Conservation (phyloP, 2,329 filamentous ascomycete genomes). For the Xylariaceae sp. region DNA sequence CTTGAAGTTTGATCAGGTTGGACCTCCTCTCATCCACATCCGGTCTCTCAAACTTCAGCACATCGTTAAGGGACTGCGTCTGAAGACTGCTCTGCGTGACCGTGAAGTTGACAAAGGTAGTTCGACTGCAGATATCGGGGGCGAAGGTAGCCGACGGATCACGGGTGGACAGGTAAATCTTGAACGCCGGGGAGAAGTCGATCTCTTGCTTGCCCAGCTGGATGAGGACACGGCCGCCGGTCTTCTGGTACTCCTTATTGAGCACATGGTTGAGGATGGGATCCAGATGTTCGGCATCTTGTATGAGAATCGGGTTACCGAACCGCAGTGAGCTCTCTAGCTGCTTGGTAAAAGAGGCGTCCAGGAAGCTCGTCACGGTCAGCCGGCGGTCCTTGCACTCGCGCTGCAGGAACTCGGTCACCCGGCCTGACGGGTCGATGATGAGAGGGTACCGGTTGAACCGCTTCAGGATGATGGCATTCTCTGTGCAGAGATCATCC, state of each 20-base stretch:
- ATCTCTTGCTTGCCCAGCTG: slow-evolving; percentile 99
- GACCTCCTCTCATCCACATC: slow-evolving; percentile 95
- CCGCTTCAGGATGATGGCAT: slow-evolving; percentile 92
- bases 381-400: slow-evolving; percentile 90
- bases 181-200: slow-evolving; percentile 96
- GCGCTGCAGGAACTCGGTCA: slow-evolving; percentile 90
- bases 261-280: slow-evolving; percentile 97
- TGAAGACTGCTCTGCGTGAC: slow-evolving; percentile 98
- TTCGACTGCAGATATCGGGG: slow-evolving; percentile 95
- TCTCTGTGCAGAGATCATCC: slow-evolving; percentile 96
- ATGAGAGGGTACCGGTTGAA: slow-evolving; percentile 99
- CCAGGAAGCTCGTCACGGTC: slow-evolving; percentile 95
- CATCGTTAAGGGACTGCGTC: slow-evolving; percentile 95
- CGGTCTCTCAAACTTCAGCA: slow-evolving; percentile 93
- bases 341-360: slow-evolving; percentile 97
- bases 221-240: slow-evolving; percentile 93
- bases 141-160: slow-evolving; percentile 95
- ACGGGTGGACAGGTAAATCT: slow-evolving; percentile 87
- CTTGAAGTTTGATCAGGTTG: slow-evolving; percentile 97
- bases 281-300: slow-evolving; percentile 95
- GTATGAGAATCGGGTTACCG: slow-evolving; percentile 96
- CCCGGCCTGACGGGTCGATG: slow-evolving; percentile 92
- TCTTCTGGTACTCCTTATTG: slow-evolving; percentile 99
- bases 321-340: slow-evolving; percentile 95
- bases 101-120: slow-evolving; percentile 98